Base-by-base conservation (phyloP, 2,329 filamentous ascomycete species). In the Hymenoscyphus fructigenus region DNA sequence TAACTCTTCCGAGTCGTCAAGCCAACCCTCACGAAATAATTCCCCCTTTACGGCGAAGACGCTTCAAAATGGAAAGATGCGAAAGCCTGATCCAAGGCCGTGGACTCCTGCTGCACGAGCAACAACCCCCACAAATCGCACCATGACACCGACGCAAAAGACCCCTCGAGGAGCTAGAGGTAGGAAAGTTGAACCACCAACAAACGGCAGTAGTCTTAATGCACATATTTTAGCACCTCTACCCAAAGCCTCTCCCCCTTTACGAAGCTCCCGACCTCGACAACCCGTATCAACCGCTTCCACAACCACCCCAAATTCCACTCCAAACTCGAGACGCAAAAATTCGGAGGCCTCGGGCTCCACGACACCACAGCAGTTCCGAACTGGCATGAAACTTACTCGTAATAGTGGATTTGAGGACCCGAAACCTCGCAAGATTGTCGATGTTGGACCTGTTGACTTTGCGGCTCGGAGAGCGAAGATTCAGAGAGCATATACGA, bases 401-500 rank as follows among this genome's bases (percentile, higher is more conserved):
- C 69, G 72, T 29, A 73, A 62, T 63, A 58, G 61, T 32, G 68
- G 63, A 55, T 53, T 66, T 36, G 65, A 70, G 28, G 68, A 73
- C 41, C 61, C 77, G 77, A 44, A 82, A 82, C 61, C 71, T 75
- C 67, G 69, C 55, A 75, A 67, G 55, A 87, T 86, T 72, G 80
- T 86, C 60, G 84, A 85, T 1, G 79, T 93, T 65, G 89, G 89
- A 1, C 89, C 90, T 66, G 91, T 96, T 61, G 91, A 97, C 77
- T 95, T 96, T 75, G 92, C 90, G 66, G 91, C 91, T 70, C 85
- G 92, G 60, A 85, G 93, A 71, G 89, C 92, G 74, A 88, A 88
- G 66, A 96, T 96, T 72, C 90, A 93, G 71, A 86, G 92, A 64
- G 92, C 92, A 15, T 94, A 96, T 76, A 93, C 88, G 71, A 91